phyloP scores from a whole-genome alignment of 78 protist genomes.

The Anaeramoeba flamelloides region DNA sequence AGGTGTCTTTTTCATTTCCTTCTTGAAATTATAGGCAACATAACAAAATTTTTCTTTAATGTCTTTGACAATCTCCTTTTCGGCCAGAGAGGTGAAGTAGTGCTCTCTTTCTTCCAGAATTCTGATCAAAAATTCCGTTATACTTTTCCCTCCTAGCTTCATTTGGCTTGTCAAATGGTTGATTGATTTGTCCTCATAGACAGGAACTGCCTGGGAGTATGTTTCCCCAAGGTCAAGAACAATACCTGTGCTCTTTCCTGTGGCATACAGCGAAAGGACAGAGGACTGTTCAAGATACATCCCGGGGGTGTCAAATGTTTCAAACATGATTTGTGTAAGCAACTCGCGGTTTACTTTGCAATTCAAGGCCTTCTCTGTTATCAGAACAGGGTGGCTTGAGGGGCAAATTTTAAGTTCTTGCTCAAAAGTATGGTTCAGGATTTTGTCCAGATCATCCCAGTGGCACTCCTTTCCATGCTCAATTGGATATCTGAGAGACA shows the following conservation, averaged over 20 bases:
- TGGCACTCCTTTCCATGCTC: background rate
- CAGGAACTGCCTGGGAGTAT: constrained; percentile 6
- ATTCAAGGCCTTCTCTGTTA: constrained; percentile 13
- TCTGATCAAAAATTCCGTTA: constrained; percentile 12
- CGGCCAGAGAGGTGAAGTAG: too few relatives aligned
- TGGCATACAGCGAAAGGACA: constrained; percentile 21
- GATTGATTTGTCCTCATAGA: constrained; percentile 15
- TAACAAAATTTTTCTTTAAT: too few relatives aligned
- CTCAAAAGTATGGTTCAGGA: constrained; percentile 18
- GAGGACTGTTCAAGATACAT: constrained; percentile 21
- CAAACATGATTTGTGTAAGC: constrained; percentile 19
- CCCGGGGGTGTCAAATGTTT: constrained; percentile 23
- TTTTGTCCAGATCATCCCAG: constrained; percentile 14
- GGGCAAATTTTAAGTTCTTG: constrained; percentile 7
- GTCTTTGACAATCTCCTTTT: too few relatives aligned
- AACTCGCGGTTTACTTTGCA: constrained; percentile 4
- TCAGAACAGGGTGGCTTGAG: constrained; percentile 8
- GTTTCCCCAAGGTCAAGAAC: constrained; percentile 27
- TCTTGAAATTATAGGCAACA: too few relatives aligned
- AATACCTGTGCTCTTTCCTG: constrained; percentile 22
- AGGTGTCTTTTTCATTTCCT: too few relatives aligned
- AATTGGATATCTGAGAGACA: background rate
- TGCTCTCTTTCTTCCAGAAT: background rate
- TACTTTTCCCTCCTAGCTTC: constrained; percentile 4
- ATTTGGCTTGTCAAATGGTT: background rate